Evolutionary conservation across 345 rosid genomes (phyloP).

Genomic region (Carallia pectinifolia): DNA sequence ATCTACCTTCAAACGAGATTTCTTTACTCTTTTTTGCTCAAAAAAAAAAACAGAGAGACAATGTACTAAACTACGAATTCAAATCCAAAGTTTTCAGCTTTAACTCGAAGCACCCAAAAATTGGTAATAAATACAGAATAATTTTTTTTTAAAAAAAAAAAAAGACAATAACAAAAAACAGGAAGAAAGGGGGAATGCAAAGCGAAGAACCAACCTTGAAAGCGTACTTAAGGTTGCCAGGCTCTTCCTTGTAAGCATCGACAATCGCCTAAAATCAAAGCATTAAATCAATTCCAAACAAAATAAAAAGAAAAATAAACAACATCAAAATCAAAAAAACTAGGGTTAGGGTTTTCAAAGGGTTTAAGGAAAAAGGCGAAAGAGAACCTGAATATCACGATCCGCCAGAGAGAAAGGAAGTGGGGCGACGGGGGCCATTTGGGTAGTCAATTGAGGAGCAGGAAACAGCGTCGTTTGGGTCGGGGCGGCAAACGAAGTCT

Average conservation of each 20-base stretch:
- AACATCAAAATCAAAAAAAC: neutral
- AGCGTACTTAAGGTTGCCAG: constrained; percentile 75
- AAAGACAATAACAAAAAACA: neutral
- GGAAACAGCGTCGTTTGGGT: constrained; percentile 42
- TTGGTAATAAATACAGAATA: neutral
- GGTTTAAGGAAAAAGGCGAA: neutral
- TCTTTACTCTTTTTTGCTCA: neutral
- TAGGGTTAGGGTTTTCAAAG: constrained; percentile 9
- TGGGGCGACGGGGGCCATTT: constrained; percentile 95
- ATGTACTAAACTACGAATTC: neutral
- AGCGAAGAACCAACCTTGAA: constrained; percentile 60
- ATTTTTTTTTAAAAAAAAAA: neutral
- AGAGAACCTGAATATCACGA: constrained; percentile 76
- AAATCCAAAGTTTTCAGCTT: neutral
- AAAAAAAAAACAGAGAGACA: neutral
- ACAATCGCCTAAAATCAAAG: constrained; percentile 61
- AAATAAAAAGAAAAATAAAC: constrained; percentile 1
- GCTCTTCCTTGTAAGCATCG: constrained; percentile 93
- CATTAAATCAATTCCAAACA: neutral
- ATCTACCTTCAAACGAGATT: constrained; percentile 8
- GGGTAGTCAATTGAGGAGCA: constrained; percentile 80
- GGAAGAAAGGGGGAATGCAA: neutral
- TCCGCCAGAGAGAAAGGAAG: constrained; percentile 89
- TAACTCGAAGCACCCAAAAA: neutral
- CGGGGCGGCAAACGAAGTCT: constrained; percentile 34